A percentile compares a stretch with the other conserved stretches of the same genome.
Evolutionary conservation across 164 flowering plant species (phyloP).

Genomic region (Houttuynia cordata): DNA sequence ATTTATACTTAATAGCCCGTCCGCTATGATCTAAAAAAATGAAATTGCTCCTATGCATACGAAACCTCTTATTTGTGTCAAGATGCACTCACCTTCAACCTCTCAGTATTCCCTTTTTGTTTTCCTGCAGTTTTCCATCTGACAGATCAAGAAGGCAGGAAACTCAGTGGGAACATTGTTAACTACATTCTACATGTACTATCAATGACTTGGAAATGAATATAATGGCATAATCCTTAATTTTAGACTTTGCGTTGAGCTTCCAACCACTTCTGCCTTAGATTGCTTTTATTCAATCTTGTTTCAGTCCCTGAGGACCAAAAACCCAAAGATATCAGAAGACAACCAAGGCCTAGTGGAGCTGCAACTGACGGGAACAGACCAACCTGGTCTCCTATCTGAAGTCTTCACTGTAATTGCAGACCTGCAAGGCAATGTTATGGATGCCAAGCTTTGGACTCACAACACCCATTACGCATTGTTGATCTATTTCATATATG

Average conservation of each 20-base stretch:
- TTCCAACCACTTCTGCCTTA: not conserved
- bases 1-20: no score
- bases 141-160: slow-evolving; percentile 69
- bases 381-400: slow-evolving; percentile 82
- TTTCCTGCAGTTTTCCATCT: slow-evolving; percentile 71
- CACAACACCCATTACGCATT: slow-evolving; percentile 87
- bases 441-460: slow-evolving; percentile 89
- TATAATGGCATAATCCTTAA: no score
- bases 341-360: slow-evolving; percentile 48
- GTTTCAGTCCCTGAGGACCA: slow-evolving; percentile 58
- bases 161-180: slow-evolving; percentile 64
- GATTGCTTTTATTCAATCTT: not conserved
- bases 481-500: slow-evolving; percentile 64
- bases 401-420: slow-evolving; percentile 87
- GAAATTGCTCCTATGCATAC: not conserved
- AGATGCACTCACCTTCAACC: no score
- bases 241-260: no score
- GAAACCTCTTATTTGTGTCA: not conserved
- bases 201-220: no score
- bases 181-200: slow-evolving; percentile 65
- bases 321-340: slow-evolving; percentile 12
- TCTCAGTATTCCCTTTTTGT: not conserved
- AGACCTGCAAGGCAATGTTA: slow-evolving; percentile 72
- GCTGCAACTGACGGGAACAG: slow-evolving; percentile 67
- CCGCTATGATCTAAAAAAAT: no score